Base-by-base conservation (phyloP, 2,329 filamentous ascomycete genomes). In the Ophiocordyceps robertsii region DNA sequence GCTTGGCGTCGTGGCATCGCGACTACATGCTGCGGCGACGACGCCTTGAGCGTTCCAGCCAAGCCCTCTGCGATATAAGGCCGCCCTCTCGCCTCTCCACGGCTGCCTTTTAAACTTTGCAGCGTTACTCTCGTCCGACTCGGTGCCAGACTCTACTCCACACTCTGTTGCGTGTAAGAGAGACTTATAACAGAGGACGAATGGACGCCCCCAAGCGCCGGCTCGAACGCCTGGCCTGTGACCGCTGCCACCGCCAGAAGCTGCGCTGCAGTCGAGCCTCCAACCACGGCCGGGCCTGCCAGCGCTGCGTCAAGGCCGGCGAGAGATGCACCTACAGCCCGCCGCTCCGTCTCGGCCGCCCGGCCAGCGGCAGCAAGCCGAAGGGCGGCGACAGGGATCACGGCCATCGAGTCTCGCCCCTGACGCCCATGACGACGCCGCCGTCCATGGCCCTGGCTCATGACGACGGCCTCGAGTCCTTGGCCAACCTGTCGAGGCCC, bases 301-400 rank as follows among this genome's bases (percentile, higher is more conserved):
- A 44, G 19, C 39, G 43, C 33, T 44, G 43, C 31, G 29, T 44
- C 38, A 44, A 44, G 39, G 43, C 43, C 19, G 41, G 41, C 29
- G 21, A 37, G 38, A 27, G 38, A 36, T 44, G 43, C 43, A 44
- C 35, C 29, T 44, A 44, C 43, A 44, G 43, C 17, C 43, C 43
- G n/a, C 43, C 43, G 13, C 43, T 44, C 11, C 43, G 43, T 4
- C 39, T 44, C 4, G 43, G 43, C 12, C 31, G 43, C 24, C 43
- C 43, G 4, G 39, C 32, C 14, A 44, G 39, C 33, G 33, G 38
- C 16, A 29, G 13, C 33, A 33, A 38, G 13, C 8, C 36, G 17
- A 10, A 17, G 14, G 9, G 29, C 38, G 27, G 8, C 17, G 29
- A 14, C 27, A 17, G 31, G 13, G 33, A 32, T 19, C n/a, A n/a